Conservation (phyloP, 352 stramenopile genomes). For the Globisporangium okanoganense region DNA sequence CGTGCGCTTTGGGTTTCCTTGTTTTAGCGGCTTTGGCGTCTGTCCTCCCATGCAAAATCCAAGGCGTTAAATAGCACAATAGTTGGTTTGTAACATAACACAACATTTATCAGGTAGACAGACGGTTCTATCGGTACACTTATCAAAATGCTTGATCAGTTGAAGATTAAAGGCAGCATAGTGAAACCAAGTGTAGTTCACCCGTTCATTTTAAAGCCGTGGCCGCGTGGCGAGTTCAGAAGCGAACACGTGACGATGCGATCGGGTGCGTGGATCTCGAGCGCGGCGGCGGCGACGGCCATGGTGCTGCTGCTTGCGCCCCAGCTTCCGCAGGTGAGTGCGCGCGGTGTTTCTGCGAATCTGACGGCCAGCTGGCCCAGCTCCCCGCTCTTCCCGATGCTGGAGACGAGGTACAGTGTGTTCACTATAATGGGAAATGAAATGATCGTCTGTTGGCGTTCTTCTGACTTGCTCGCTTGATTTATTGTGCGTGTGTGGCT, state of each 20-base stretch:
- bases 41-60: neutral
- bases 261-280: conserved; percentile 17
- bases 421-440: too few relatives aligned
- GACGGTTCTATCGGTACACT: too few relatives aligned
- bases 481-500: neutral
- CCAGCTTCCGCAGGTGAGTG: conserved; percentile 12
- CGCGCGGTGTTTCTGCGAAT: conserved; percentile 46
- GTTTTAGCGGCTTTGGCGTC: neutral
- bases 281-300: conserved; percentile 16
- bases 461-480: neutral
- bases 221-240: neutral
- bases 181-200: too few relatives aligned
- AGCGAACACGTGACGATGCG: conserved; percentile 5
- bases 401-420: conserved; percentile 50
- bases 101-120: too few relatives aligned
- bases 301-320: conserved; percentile 18
- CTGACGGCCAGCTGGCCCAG: conserved; percentile 62
- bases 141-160: too few relatives aligned
- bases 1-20: neutral
- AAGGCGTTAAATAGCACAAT: too few relatives aligned
- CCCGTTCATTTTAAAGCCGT: too few relatives aligned
- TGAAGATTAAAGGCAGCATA: neutral
- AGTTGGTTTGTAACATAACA: too few relatives aligned
- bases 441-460: neutral
- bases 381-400: conserved; percentile 45